Evolutionary conservation across 2,329 filamentous ascomycete genomes (phyloP).

Genomic region (Conoideocrella luteorostrata): DNA sequence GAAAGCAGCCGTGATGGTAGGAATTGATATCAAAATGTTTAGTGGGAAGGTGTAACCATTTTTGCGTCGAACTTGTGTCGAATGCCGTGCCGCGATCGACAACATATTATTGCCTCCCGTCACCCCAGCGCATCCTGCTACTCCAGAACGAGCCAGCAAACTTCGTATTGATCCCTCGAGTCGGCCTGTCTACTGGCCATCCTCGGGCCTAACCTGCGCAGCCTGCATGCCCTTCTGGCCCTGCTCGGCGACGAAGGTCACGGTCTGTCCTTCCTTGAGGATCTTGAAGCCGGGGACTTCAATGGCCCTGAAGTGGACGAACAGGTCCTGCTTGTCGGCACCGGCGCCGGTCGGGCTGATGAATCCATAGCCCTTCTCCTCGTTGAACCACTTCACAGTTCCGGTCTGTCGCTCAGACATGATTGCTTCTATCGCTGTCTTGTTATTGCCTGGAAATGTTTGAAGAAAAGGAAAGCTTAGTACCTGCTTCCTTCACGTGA

Average conservation of each 20-base stretch:
- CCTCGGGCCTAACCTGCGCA: conserved; percentile 18
- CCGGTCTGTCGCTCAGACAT: conserved; percentile 12
- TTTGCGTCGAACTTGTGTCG: background rate
- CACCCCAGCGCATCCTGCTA: background rate
- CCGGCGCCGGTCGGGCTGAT: conserved; percentile 9
- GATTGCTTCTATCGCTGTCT: conserved; percentile 1
- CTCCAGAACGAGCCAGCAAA: too few relatives aligned
- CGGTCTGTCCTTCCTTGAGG: conserved; percentile 14
- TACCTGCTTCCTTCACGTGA: conserved; percentile 1
- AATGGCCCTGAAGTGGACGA: conserved; percentile 15
- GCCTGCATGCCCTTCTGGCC: conserved; percentile 14
- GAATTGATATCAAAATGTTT: conserved; percentile 6
- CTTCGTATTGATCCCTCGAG: too few relatives aligned
- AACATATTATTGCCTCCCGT: background rate
- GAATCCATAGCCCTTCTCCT: conserved; percentile 16
- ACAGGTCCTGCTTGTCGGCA: conserved; percentile 11
- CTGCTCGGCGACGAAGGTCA: conserved; percentile 10
- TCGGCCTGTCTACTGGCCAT: too few relatives aligned
- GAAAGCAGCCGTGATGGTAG: conserved; percentile 3
- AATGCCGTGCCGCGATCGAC: background rate
- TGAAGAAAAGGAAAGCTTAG: background rate
- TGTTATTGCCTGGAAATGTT: background rate
- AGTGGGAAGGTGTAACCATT: conserved; percentile 5
- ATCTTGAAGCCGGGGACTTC: conserved; percentile 12
- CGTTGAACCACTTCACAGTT: conserved; percentile 15